Conservation (phyloP, 441 rosid species). For the Omphalea diandra region DNA sequence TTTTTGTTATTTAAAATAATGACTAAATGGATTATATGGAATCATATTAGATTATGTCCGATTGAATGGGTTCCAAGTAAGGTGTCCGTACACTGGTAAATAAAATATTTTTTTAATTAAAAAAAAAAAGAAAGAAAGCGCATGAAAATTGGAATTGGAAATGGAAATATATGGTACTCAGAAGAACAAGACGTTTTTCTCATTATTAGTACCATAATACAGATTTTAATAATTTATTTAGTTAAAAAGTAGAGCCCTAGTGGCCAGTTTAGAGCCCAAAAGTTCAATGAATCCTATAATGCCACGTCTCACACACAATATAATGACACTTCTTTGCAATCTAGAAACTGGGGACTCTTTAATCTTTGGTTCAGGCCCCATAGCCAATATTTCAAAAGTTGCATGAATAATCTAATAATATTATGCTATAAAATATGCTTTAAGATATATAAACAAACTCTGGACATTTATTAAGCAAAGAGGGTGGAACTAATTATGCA, state of each 20-base stretch:
- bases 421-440: not conserved
- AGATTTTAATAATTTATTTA: not conserved
- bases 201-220: slow-evolving; percentile 29
- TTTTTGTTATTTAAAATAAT: not conserved
- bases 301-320: slow-evolving; percentile 66
- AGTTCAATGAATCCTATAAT: slow-evolving; percentile 26
- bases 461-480: slow-evolving; percentile 21
- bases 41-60: slow-evolving; percentile 21
- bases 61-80: slow-evolving; percentile 21
- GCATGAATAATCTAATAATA: slow-evolving; percentile 36
- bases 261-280: slow-evolving; percentile 45
- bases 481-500: slow-evolving; percentile 74
- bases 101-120: too few species aligned
- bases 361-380: slow-evolving; percentile 49
- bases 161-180: not conserved
- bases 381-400: slow-evolving; percentile 55
- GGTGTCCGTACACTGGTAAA: slow-evolving; percentile 29
- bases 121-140: too few species aligned
- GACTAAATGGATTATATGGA: not conserved
- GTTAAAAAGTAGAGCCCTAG: slow-evolving; percentile 17
- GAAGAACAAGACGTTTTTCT: slow-evolving; percentile 31
- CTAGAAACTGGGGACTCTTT: slow-evolving; percentile 44
- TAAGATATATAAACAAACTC: slow-evolving; percentile 20
- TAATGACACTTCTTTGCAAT: slow-evolving; percentile 28
- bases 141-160: not conserved